Evolutionary conservation across 352 stramenopile genomes (phyloP), one percentile per base, ranked within the genome.

Genomic region (Globisporangium echinulatum): DNA sequence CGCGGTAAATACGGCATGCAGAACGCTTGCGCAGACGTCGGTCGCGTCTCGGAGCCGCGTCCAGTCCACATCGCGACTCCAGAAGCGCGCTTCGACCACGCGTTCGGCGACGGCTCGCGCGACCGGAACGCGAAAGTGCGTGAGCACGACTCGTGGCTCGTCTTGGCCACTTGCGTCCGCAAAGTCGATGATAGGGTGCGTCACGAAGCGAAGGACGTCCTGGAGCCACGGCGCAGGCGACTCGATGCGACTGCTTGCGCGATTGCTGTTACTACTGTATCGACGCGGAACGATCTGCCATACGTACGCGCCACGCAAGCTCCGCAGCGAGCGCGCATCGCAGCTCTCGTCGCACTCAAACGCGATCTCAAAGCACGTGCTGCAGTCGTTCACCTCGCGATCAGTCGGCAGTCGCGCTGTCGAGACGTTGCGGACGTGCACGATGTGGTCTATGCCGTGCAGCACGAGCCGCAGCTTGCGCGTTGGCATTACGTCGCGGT

Each of bases 1-100:
- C 7, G 69, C 53, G 7, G 76, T 65, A 37, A 73, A 92, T 33
- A 74, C 74, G 17, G 64, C 50, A 0, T 58, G 65, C n/a, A 92
- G 36, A 1, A 91, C 46, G 6, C 46, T 52, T 4, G 52, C 48
- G 38, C 68, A 61, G n/a, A 85, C 49, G 37, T 85, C 68, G 1
- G 68, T 78, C 6, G 38, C 61, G 19, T 10, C 39, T 25, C 77
- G 43, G 17, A 72, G 71, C 1, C 25, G 25, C 10, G 11, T 36
- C 83, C 81, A 92, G 60, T 91, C 71, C 38, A 85, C 54, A 8
- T 37, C n/a, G 54, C 66, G 69, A 62, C 81, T 90, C 81, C 83
- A 92, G 49, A 83, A 84, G 0, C 36, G 56, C 13, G 50, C 59
- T 50, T 92, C 83, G 4, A 92, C 39, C 4, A 54, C 13, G 1